Percentiles rank a stretch among this genome's conserved stretches.
Conservation (phyloP, 2,329 filamentous ascomycete species). For the Stagonosporopsis cucurbitacearum region DNA sequence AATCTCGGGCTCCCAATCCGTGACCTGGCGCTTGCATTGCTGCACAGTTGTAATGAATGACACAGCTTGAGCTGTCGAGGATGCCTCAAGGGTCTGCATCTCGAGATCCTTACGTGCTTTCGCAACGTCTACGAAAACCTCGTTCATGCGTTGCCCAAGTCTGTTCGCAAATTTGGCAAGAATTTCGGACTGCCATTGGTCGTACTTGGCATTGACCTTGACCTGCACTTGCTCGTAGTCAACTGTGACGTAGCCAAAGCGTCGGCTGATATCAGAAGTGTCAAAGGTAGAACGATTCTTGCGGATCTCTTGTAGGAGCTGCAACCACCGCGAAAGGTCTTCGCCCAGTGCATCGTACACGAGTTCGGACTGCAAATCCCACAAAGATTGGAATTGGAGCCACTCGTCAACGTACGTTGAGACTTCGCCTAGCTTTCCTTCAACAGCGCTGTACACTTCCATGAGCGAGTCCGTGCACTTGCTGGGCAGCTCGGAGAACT, state of each 20-base stretch:
- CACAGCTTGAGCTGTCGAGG: constrained; percentile 94
- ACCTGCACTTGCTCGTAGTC: constrained; percentile 99
- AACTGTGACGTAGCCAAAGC: constrained; percentile 92
- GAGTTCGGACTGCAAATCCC: constrained; percentile 95
- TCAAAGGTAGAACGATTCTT: constrained; percentile 97
- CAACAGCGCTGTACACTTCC: constrained; percentile 81
- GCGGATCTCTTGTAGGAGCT: constrained; percentile 94
- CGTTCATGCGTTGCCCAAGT: constrained; percentile 87
- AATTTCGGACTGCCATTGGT: constrained; percentile 99
- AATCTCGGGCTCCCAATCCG: constrained; percentile 92
- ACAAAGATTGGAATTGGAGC: constrained; percentile 97
- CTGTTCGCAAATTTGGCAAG: constrained; percentile 89
- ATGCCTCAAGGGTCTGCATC: constrained; percentile 87
- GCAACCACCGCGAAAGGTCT: constrained; percentile 89
- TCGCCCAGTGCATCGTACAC: constrained; percentile 93
- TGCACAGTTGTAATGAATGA: constrained; percentile 99
- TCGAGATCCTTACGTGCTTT: constrained; percentile 90
- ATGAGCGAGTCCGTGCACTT: constrained; percentile 81
- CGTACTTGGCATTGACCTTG: constrained; percentile 98
- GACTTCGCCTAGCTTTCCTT: constrained; percentile 81
- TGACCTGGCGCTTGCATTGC: constrained; percentile 91
- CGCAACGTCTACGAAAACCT: constrained; percentile 90
- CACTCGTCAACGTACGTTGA: constrained; percentile 93
- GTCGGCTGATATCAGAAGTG: constrained; percentile 89
- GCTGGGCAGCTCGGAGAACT: constrained; percentile 84